phyloP scores from a whole-genome alignment of 495 filamentous ascomycete genomes.

The Penicillium chermesinum region DNA sequence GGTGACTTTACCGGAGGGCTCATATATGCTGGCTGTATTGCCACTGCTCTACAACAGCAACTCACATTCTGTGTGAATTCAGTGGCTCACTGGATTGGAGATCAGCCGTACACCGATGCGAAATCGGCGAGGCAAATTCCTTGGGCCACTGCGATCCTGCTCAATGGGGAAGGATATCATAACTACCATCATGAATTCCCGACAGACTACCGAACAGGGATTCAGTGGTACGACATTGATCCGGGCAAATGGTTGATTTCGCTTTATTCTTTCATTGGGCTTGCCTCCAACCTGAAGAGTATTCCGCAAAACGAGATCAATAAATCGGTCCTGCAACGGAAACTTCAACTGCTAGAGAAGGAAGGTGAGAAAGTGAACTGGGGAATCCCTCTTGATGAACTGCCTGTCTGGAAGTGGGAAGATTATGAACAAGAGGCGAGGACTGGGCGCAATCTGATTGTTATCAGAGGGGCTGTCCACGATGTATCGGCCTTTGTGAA shows the following conservation, averaged over 20 bases:
- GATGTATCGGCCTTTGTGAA: slow-evolving; percentile 87
- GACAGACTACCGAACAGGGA: slow-evolving; percentile 92
- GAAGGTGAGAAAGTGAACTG: slow-evolving; percentile 83
- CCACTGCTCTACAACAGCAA: slow-evolving; percentile 93
- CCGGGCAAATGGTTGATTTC: slow-evolving; percentile 97
- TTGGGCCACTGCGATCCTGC: slow-evolving; percentile 52
- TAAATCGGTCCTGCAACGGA: slow-evolving; percentile 89
- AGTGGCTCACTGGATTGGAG: slow-evolving; percentile 91
- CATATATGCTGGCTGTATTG: slow-evolving; percentile 83
- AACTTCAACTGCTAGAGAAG: slow-evolving; percentile 94
- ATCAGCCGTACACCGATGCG: slow-evolving; percentile 92
- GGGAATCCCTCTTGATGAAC: slow-evolving; percentile 74
- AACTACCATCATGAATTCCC: slow-evolving; percentile 99
- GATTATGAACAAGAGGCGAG: slow-evolving; percentile 78
- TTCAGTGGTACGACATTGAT: slow-evolving; percentile 93
- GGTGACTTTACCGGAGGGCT: slow-evolving; percentile 82
- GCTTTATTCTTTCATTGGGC: slow-evolving; percentile 80
- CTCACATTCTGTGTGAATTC: slow-evolving; percentile 98
- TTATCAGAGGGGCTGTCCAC: slow-evolving; percentile 85
- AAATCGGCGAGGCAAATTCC: slow-evolving; percentile 92
- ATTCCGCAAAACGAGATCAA: slow-evolving; percentile 95
- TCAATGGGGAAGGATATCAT: slow-evolving; percentile 81
- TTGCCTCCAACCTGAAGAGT: slow-evolving; percentile 87
- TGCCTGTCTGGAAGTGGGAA: slow-evolving; percentile 69
- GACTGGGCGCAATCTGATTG: slow-evolving; percentile 75